These are phyloP conservation scores for Nemania diffusa DNA, from an alignment of 2,329 filamentous ascomycete species.

Conservation along the genomic window DNA sequence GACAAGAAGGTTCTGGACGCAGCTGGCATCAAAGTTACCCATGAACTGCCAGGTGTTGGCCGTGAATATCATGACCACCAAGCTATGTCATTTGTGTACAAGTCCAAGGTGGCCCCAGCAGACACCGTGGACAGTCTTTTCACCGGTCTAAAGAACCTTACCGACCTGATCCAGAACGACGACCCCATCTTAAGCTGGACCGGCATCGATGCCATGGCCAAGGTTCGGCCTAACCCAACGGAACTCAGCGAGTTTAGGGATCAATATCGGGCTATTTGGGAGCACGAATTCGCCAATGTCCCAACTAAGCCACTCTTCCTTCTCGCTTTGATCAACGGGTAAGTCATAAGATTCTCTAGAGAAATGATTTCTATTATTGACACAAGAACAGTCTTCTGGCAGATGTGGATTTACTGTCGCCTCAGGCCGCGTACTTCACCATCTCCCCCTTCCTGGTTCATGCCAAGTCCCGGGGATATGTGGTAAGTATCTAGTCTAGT, in stretches of 20 bases:
- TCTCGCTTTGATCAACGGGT: conserved; percentile 5
- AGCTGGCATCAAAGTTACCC: conserved; percentile 59
- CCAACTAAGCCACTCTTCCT: not conserved
- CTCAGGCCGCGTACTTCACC: conserved; percentile 17
- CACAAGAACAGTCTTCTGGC: not conserved
- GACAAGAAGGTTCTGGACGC: conserved; percentile 55
- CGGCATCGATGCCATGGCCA: not conserved
- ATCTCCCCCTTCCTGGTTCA: conserved; percentile 16
- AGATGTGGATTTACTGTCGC: not conserved
- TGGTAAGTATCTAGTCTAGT: conserved; percentile 9
- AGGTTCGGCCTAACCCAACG: not conserved
- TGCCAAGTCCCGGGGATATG: conserved; percentile 26
- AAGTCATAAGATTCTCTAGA: conserved; percentile 25
- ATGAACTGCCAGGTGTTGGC: conserved; percentile 65
- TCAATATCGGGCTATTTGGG: not conserved
- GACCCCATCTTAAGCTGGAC: not conserved
- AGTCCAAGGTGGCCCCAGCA: not conserved
- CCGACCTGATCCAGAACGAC: not conserved
- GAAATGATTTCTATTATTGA: not conserved
- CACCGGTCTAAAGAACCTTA: not conserved
- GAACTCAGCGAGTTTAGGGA: not conserved
- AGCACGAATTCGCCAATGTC: not conserved
- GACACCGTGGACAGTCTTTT: conserved; percentile 1
- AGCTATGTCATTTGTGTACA: not conserved
- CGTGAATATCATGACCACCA: conserved; percentile 64